Evolutionary conservation across 2,329 filamentous ascomycete species (phyloP).

Genomic region (Didymella pomorum): DNA sequence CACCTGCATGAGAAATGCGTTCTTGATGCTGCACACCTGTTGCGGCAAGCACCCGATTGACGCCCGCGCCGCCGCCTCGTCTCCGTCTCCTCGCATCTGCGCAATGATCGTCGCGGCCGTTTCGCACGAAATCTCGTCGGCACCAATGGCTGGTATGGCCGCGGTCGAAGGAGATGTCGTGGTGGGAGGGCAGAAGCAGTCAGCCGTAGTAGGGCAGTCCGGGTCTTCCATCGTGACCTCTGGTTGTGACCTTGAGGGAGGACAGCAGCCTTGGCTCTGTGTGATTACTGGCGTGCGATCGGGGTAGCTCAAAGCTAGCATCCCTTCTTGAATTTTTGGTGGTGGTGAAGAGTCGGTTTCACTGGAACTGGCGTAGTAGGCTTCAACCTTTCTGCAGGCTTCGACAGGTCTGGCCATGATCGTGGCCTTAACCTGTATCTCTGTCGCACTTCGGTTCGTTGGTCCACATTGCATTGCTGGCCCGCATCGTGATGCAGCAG

Average conservation of each 20-base stretch:
- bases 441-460: background rate
- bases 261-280: constrained; percentile 10
- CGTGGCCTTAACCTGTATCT: background rate
- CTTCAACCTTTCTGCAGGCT: constrained; percentile 4
- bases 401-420: constrained; percentile 1
- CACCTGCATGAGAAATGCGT: constrained; percentile 35
- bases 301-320: background rate
- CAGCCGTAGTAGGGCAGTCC: constrained; percentile 27
- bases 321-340: background rate
- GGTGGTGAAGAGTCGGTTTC: constrained; percentile 11
- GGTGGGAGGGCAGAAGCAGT: constrained; percentile 34
- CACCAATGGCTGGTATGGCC: background rate
- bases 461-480: background rate
- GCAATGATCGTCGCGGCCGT: constrained; percentile 39
- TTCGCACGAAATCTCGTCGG: constrained; percentile 39
- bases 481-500: background rate
- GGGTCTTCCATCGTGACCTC: constrained; percentile 14
- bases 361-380: constrained; percentile 15
- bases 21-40: constrained; percentile 34
- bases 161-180: constrained; percentile 8
- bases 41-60: constrained; percentile 31
- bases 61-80: constrained; percentile 27
- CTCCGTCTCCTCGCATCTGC: constrained; percentile 39
- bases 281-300: background rate
- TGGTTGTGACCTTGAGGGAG: constrained; percentile 6